These are phyloP conservation scores for Teunomyces atbi DNA, from an alignment of 805 yeast species.

Conservation along the genomic window DNA sequence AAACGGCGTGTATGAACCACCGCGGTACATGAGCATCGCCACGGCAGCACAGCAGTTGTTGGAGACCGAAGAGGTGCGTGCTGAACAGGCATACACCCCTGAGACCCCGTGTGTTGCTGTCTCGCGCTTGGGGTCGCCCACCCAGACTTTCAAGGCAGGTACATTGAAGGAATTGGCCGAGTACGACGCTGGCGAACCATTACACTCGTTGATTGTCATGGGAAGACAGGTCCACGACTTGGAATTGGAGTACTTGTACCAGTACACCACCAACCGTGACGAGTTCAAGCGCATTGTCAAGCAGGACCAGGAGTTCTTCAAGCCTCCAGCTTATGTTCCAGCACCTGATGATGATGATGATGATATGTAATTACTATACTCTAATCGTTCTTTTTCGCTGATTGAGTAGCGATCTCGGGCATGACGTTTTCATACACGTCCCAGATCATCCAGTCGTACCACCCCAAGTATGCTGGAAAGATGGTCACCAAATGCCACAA, in stretches of 20 bases:
- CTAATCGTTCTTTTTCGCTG: conserved; percentile 1
- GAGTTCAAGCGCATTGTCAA: conserved; percentile 42
- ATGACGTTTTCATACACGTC: conserved; percentile 34
- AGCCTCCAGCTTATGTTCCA: conserved; percentile 68
- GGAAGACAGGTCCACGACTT: conserved; percentile 95
- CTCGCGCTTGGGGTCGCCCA: conserved; percentile 85
- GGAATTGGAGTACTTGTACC: conserved; percentile 80
- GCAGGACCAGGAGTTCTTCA: conserved; percentile 65
- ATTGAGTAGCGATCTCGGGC: neutral
- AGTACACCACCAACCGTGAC: conserved; percentile 64
- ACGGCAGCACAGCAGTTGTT: conserved; percentile 86
- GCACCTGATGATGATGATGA: conserved; percentile 25
- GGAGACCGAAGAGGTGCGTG: conserved; percentile 79
- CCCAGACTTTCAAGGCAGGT: conserved; percentile 80
- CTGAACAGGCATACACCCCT: conserved; percentile 76
- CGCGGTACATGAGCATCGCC: conserved; percentile 89
- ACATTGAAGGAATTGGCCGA: conserved; percentile 73
- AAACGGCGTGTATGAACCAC: conserved; percentile 89
- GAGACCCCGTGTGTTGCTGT: conserved; percentile 93
- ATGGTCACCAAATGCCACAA: conserved; percentile 92
- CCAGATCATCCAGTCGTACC: conserved; percentile 49
- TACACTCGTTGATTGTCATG: conserved; percentile 85
- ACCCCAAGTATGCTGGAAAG: conserved; percentile 35
- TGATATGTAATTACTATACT: neutral
- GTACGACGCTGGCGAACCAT: conserved; percentile 91